A percentile compares a stretch with the other conserved stretches of the same genome.
phyloP scores from a whole-genome alignment of 805 yeast genomes.

The Wickerhamiella occidentalis region DNA sequence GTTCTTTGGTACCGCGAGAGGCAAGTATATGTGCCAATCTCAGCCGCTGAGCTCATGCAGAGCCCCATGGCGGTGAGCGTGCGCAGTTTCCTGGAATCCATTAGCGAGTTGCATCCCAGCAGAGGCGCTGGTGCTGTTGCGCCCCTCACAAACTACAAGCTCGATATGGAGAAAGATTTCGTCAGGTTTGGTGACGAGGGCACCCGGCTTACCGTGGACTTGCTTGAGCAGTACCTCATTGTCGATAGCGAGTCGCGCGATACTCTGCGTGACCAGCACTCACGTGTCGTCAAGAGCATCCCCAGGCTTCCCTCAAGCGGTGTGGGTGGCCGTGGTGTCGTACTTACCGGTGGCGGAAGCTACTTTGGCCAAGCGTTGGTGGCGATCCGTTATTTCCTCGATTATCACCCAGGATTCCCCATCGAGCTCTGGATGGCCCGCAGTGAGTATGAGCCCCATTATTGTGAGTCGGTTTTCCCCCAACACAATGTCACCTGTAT shows the following conservation, averaged over 20 bases:
- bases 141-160: not conserved
- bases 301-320: not conserved
- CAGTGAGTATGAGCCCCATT: conserved; percentile 57
- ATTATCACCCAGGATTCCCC: conserved; percentile 53
- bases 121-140: conserved; percentile 4
- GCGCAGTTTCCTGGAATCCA: not conserved
- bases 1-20: not conserved
- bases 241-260: not conserved
- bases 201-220: not conserved
- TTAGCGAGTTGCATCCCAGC: conserved; percentile 5
- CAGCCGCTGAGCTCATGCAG: not conserved
- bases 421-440: conserved; percentile 74
- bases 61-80: conserved; percentile 1
- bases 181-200: not conserved
- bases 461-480: conserved; percentile 56
- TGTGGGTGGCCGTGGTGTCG: conserved; percentile 39
- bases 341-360: conserved; percentile 69
- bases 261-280: conserved; percentile 3
- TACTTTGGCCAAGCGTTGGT: conserved; percentile 60
- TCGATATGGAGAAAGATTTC: not conserved
- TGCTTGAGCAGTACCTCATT: not conserved
- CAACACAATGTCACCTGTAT: conserved; percentile 54
- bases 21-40: not conserved
- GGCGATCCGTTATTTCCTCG: conserved; percentile 52
- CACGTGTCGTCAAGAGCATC: not conserved